phyloP scores from a whole-genome alignment of 768 basidiomycete species.

The Chalciporus piperatus region DNA sequence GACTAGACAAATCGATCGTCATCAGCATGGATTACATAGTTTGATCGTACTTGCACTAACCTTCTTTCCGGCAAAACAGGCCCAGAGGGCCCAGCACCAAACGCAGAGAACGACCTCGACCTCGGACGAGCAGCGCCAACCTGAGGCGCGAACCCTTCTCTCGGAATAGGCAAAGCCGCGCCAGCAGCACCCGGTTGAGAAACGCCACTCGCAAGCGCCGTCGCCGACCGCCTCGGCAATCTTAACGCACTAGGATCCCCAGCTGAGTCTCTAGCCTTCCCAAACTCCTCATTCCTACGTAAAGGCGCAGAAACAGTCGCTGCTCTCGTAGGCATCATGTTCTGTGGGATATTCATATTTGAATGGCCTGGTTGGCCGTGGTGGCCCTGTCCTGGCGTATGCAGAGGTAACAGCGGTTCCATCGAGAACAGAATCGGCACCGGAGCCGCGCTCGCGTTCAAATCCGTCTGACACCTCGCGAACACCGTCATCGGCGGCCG shows the following conservation, averaged over 20 bases:
- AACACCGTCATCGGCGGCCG: slow-evolving; percentile 50
- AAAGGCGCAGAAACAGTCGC: slow-evolving; percentile 32
- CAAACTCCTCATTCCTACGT: slow-evolving; percentile 16
- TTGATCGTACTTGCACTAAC: slow-evolving; percentile 9
- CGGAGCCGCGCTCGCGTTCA: slow-evolving; percentile 48
- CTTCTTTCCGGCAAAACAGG: slow-evolving; percentile 8
- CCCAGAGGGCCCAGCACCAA: slow-evolving; percentile 39
- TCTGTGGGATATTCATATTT: neutral
- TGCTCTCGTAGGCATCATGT: slow-evolving; percentile 22
- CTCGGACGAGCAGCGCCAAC: slow-evolving; percentile 47
- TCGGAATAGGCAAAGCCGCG: slow-evolving; percentile 37
- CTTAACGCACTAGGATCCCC: slow-evolving; percentile 4
- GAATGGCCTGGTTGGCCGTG: neutral
- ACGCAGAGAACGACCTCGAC: slow-evolving; percentile 76
- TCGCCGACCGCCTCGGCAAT: slow-evolving; percentile 20
- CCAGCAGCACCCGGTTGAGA: neutral
- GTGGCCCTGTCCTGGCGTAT: slow-evolving; percentile 1
- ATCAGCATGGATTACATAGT: slow-evolving; percentile 5
- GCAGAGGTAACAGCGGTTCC: slow-evolving; percentile 43
- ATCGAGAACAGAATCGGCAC: slow-evolving; percentile 60
- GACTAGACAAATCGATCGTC: slow-evolving; percentile 9
- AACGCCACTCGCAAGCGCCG: neutral
- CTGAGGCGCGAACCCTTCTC: slow-evolving; percentile 65
- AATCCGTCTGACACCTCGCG: slow-evolving; percentile 51
- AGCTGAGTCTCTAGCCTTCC: neutral